Base-by-base conservation (phyloP, 2,329 filamentous ascomycete genomes). In the Colletotrichum cuscutae region DNA sequence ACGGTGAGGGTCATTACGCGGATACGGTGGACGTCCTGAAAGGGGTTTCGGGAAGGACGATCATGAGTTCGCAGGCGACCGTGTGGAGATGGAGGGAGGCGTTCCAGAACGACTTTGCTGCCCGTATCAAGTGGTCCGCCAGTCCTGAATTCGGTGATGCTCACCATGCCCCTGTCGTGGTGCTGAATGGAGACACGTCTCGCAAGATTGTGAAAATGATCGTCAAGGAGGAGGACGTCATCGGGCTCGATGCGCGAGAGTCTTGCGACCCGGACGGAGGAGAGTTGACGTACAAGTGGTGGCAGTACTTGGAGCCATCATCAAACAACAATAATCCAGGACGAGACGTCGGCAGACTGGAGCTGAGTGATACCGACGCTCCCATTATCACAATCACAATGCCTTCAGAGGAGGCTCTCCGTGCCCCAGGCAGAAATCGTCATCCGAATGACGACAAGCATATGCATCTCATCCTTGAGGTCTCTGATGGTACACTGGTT, bases 51-150 rank as follows among this genome's bases (percentile, higher is more conserved):
- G 79, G 80, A 4, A 75, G 77, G 35, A 77, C 64, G 2, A 78
- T 80, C 68, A 76, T 77, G 42, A 80, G 78, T 49, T 87, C 85
- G 61, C 83, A 87, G 26, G 86, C 86, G 2, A 86, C 85, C 0
- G 85, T 89, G 37, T 89, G 87, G 86, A 80, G 87, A n/a, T 89
- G 86, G 87, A 78, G 86, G 15, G 80, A 84, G 65, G 85, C 86
- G 0, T 89, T 85, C 69, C 86, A 88, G 77, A 84, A 85, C 60
- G 86, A 88, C 67, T 76, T 76, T 61, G 76, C 76, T 6, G 74
- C 74, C 0, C 67, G 76, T 4, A 75, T 76, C 54, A 68, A 66
- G 69, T 76, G 75, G 75, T 60, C 65, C 2, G 63, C 70, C 26
- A 66, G 26, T 30, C 9, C 37, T 1, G 52, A 58, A 28, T 74